phyloP scores from a whole-genome alignment of 768 basidiomycete species.

The Leccinellum rugosiceps region DNA sequence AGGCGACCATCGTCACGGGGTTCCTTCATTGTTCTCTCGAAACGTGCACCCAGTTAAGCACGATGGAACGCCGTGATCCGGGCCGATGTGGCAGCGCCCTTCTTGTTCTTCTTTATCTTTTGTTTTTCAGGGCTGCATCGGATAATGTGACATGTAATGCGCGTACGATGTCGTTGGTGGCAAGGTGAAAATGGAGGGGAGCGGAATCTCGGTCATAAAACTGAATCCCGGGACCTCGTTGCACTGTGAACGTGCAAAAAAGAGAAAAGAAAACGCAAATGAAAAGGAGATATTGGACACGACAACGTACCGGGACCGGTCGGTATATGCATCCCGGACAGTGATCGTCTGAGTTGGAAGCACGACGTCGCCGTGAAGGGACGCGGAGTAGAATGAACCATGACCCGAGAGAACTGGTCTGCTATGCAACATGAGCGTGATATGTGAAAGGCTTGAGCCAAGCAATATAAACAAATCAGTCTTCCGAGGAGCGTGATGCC shows the following conservation, averaged over 20 bases:
- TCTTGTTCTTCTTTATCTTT: background rate
- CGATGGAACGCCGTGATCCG: background rate
- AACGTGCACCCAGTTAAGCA: background rate
- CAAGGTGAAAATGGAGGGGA: background rate
- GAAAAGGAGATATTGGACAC: background rate
- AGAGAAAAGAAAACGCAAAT: background rate
- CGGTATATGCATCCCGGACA: background rate
- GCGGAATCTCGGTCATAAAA: background rate
- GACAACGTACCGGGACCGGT: background rate
- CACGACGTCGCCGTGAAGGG: slow-evolving; percentile 2
- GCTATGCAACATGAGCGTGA: background rate
- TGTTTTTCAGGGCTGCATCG: background rate
- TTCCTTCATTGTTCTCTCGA: background rate
- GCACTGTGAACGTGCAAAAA: background rate
- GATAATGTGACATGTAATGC: background rate
- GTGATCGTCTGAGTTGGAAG: background rate
- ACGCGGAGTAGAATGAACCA: background rate
- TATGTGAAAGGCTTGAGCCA: background rate
- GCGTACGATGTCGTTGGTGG: background rate
- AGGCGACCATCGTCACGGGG: background rate
- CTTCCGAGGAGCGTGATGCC: background rate
- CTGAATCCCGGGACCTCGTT: background rate
- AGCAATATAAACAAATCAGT: background rate
- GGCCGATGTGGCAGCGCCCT: background rate
- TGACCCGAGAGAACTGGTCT: background rate